Percentiles rank a stretch among this genome's conserved stretches.
These are phyloP conservation scores for Penicillium turbatum DNA, from an alignment of 495 filamentous ascomycete genomes.

Conservation along the genomic window DNA sequence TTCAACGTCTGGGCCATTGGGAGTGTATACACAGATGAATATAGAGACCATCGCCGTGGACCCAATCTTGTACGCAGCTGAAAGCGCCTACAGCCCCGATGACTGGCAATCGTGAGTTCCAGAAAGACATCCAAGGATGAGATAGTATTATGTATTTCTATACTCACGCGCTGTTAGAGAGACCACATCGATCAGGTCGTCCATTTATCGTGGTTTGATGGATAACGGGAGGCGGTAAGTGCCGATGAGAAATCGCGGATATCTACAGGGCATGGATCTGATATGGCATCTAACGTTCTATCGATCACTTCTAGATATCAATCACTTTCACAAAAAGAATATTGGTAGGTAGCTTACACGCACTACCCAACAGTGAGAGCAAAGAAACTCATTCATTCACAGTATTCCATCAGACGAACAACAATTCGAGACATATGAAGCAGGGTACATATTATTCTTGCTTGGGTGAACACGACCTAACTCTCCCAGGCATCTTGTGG, in stretches of 20 bases:
- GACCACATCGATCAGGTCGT: conserved; percentile 16
- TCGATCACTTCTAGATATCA: conserved; percentile 10
- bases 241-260: neutral
- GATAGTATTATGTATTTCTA: neutral
- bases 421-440: conserved; percentile 21
- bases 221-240: conserved; percentile 20
- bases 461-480: neutral
- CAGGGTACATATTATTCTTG: conserved; percentile 5
- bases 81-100: conserved; percentile 7
- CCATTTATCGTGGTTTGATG: conserved; percentile 19
- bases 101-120: conserved; percentile 21
- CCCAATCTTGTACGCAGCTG: conserved; percentile 12
- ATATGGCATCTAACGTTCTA: neutral
- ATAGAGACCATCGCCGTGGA: conserved; percentile 4
- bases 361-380: neutral
- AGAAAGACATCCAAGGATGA: neutral
- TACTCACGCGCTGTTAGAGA: conserved; percentile 4
- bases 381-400: neutral
- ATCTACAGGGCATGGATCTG: neutral
- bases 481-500: conserved; percentile 12
- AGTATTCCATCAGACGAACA: conserved; percentile 18
- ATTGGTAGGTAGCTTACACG: neutral
- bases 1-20: no score
- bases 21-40: neutral
- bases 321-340: conserved; percentile 16